Evolutionary conservation across 192 early-diverging fungal species (phyloP).

Genomic region (Gaertneriomyces sp.): DNA sequence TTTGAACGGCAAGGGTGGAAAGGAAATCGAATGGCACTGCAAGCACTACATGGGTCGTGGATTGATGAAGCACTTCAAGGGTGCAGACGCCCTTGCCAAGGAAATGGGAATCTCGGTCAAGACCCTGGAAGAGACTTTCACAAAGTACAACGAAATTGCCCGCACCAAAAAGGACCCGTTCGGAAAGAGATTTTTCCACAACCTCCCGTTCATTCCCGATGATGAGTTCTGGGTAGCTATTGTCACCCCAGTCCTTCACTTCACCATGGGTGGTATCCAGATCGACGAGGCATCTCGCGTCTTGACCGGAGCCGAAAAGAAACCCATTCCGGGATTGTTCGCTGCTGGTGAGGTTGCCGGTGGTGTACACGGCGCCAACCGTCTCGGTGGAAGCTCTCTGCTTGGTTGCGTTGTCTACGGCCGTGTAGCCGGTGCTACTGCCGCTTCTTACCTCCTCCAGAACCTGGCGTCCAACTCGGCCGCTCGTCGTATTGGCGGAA

Average conservation of each 20-base stretch:
- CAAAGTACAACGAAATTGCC: conserved; percentile 55
- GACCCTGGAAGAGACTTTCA: conserved; percentile 36
- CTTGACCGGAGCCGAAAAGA: conserved; percentile 40
- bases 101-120: conserved; percentile 55
- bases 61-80: conserved; percentile 78
- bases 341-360: conserved; percentile 93
- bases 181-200: conserved; percentile 62
- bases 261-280: conserved; percentile 78
- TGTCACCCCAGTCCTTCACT: conserved; percentile 58
- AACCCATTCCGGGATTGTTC: conserved; percentile 75
- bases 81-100: conserved; percentile 71
- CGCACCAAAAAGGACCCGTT: conserved; percentile 50
- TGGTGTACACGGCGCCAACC: conserved; percentile 95
- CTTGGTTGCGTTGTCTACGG: conserved; percentile 95
- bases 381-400: conserved; percentile 90
- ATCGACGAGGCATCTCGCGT: conserved; percentile 69
- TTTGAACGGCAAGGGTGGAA: conserved; percentile 77
- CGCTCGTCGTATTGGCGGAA: conserved; percentile 61
- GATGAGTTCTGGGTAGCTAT: conserved; percentile 56
- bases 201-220: conserved; percentile 41
- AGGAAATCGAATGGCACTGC: conserved; percentile 92
- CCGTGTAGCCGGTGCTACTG: conserved; percentile 78
- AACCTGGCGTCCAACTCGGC: conserved; percentile 52
- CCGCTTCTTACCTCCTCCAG: conserved; percentile 56
- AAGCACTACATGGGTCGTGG: conserved; percentile 87